phyloP scores from a whole-genome alignment of 2,329 filamentous ascomycete genomes.

The Aspergillus arachidicola region DNA sequence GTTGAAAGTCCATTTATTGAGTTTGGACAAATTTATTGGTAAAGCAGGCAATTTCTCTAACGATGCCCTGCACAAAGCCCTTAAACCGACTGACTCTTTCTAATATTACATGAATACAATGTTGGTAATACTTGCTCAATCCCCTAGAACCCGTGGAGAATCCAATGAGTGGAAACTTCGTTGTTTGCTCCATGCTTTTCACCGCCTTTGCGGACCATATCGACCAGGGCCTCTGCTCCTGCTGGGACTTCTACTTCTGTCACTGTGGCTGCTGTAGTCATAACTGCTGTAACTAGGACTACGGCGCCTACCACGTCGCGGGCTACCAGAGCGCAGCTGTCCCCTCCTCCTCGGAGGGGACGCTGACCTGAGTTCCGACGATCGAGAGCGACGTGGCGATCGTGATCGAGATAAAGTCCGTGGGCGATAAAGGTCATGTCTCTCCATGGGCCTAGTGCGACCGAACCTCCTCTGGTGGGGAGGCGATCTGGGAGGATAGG shows the following conservation, averaged over 20 bases:
- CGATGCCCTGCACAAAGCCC: neutral
- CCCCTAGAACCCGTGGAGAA: neutral
- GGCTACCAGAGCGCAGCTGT: constrained; percentile 36
- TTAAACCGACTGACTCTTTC: neutral
- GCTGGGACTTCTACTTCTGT: constrained; percentile 48
- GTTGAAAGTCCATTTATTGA: neutral
- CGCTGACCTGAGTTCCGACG: constrained; percentile 43
- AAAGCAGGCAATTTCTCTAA: neutral
- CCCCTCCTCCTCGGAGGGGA: constrained; percentile 44
- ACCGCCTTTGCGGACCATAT: constrained; percentile 27
- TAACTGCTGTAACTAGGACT: constrained; percentile 67
- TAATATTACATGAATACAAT: neutral
- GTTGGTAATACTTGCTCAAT: neutral
- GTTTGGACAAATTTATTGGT: neutral
- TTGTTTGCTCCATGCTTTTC: neutral
- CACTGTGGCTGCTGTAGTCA: constrained; percentile 60
- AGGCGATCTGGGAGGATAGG: constrained; percentile 35
- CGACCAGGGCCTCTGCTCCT: constrained; percentile 50
- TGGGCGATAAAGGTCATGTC: constrained; percentile 61
- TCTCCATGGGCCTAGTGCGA: constrained; percentile 49
- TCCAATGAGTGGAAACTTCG: neutral
- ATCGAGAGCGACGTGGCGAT: constrained; percentile 42
- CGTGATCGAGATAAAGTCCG: constrained; percentile 56
- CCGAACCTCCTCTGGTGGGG: constrained; percentile 43
- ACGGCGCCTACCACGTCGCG: constrained; percentile 51